Base-by-base conservation (phyloP, 2,329 filamentous ascomycete species). In the Pseudogymnoascus sp. region DNA sequence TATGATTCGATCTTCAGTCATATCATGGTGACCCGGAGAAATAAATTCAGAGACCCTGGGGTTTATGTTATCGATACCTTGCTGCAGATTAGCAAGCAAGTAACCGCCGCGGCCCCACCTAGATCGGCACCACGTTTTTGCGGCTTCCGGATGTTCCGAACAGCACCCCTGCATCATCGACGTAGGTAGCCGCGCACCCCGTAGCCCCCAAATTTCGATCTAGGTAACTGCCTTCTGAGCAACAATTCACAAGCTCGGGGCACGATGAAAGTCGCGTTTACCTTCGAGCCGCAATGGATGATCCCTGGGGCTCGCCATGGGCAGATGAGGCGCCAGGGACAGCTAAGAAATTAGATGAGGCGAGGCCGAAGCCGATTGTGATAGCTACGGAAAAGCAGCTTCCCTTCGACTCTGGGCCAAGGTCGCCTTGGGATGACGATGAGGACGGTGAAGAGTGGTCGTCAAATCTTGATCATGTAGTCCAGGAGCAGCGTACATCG, bases 261-360 rank as follows among this genome's bases (percentile, higher is more conserved):
- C 58, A 60, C 21, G 26, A 60, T 41, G 58, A 41, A 38, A 60
- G 58, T 33, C 49, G 49, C 29, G n/a, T 19, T 33, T 33, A 52
- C 29, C 23, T 61, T 63, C 58, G 60, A 66, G 68, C 67, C 65
- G 68, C 66, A 67, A 74, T 74, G 72, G 72, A 74, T 67, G 72
- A 75, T 66, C 70, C 72, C 63, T 75, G 73, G 73, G 72, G 72
- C 66, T 75, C 73, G 62, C 73, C 73, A 31, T 75, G 73, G 73
- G 73, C 73, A 66, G 73, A 74, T 62, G 71, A 72, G 65, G 43
- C 63, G 59, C 64, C 63, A 41, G 60, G 61, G 11, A 60, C 67
- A 52, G 63, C 61, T 49, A 64, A 63, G 43, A 62, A 60, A 55
- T 49, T 62, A 49, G 41, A 61, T 39, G 31, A 35, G 35, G 35